A percentile compares a stretch with the other conserved stretches of the same genome.
These are phyloP conservation scores for Hagleromyces aurorensis DNA, from an alignment of 805 yeast species.

Conservation along the genomic window DNA sequence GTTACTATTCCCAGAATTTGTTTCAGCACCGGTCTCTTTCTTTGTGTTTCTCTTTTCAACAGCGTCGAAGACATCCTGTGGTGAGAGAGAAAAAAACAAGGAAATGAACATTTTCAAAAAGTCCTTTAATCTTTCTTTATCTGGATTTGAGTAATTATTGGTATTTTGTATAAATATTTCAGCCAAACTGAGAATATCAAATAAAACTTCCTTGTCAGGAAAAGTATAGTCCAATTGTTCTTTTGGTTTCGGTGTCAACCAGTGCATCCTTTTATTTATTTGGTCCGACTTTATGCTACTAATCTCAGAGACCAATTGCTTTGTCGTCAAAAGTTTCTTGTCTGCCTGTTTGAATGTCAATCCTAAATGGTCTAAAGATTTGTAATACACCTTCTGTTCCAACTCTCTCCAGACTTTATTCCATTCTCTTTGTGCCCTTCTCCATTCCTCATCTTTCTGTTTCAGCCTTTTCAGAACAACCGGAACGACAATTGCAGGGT, in stretches of 20 bases:
- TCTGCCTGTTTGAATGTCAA: constrained; percentile 95
- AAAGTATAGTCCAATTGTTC: constrained; percentile 59
- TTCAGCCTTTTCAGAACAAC: constrained; percentile 85
- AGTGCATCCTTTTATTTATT: constrained; percentile 75
- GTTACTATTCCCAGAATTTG: constrained; percentile 14
- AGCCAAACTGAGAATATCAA: constrained; percentile 64
- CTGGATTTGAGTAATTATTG: constrained; percentile 70
- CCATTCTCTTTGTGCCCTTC: constrained; percentile 96
- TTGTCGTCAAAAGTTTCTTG: constrained; percentile 81
- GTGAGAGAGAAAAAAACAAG: constrained; percentile 58
- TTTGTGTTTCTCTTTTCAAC: constrained; percentile 13
- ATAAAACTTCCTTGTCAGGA: constrained; percentile 57
- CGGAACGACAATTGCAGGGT: constrained; percentile 93
- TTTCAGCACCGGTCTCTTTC: constrained; percentile 9
- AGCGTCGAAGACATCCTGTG: constrained; percentile 39
- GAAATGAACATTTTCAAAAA: constrained; percentile 65
- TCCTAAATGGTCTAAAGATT: constrained; percentile 91
- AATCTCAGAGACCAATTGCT: constrained; percentile 84
- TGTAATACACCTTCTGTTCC: constrained; percentile 90
- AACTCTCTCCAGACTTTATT: constrained; percentile 98
- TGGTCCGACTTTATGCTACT: constrained; percentile 90
- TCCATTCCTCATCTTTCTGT: constrained; percentile 99
- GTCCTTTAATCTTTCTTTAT: constrained; percentile 66
- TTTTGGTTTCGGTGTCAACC: constrained; percentile 81
- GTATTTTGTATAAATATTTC: constrained; percentile 58